Evolutionary conservation across 371 early-diverging fungal species (phyloP).

Genomic region (Mortierella sp.): DNA sequence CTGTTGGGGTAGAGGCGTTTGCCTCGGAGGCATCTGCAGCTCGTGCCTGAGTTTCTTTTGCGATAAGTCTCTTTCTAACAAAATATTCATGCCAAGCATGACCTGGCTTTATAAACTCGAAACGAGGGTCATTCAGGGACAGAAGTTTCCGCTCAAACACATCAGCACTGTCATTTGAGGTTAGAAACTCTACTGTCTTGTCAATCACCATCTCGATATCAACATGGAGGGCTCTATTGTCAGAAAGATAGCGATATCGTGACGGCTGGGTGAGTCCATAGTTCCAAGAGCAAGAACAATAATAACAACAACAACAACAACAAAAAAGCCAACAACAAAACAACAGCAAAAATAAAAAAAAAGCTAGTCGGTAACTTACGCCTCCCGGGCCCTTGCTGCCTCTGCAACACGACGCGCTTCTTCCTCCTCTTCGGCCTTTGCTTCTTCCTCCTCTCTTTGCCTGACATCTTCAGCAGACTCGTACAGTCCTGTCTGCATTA

Average conservation of each 20-base stretch:
- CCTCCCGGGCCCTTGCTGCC: background rate
- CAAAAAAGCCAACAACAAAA: background rate
- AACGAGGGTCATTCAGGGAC: slow-evolving; percentile 20
- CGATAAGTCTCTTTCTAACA: background rate
- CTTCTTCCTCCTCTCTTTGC: slow-evolving; percentile 39
- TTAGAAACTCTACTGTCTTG: slow-evolving; percentile 31
- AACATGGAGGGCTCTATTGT: slow-evolving; percentile 12
- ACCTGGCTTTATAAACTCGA: slow-evolving; percentile 26
- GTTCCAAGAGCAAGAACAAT: no score
- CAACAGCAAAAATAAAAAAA: background rate
- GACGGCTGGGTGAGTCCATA: no score
- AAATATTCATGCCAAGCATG: slow-evolving; percentile 41
- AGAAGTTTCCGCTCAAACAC: slow-evolving; percentile 23
- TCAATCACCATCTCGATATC: slow-evolving; percentile 35
- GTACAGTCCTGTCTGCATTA: slow-evolving; percentile 69
- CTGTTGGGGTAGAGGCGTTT: background rate
- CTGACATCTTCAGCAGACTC: slow-evolving; percentile 57
- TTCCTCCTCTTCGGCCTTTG: slow-evolving; percentile 36
- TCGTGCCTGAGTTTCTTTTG: background rate
- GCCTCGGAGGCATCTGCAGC: background rate
- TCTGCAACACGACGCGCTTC: slow-evolving; percentile 5
- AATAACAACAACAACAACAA: no score
- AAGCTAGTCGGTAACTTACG: background rate
- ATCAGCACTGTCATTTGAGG: background rate
- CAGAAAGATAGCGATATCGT: no score